Evolutionary conservation across 1,139 yeast genomes (phyloP).

Genomic region (Pichia inconspicua): DNA sequence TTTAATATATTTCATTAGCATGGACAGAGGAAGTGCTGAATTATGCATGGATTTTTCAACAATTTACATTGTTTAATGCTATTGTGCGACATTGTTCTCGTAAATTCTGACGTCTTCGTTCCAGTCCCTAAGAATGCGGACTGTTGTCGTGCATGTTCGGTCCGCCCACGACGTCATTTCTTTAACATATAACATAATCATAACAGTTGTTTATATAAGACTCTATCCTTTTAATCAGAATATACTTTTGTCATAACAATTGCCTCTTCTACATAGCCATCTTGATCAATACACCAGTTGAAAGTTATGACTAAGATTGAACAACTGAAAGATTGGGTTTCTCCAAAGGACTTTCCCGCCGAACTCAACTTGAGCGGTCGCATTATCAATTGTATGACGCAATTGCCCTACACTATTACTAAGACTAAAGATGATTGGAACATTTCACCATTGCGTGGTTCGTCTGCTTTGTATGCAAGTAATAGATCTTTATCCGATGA

Average conservation of each 20-base stretch:
- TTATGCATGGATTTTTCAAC: neutral
- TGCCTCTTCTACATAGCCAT: too few relatives aligned
- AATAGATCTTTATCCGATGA: slow-evolving; percentile 55
- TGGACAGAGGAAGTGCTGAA: too few relatives aligned
- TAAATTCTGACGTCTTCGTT: neutral
- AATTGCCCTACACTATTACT: slow-evolving; percentile 55
- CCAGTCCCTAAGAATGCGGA: neutral
- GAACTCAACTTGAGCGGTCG: slow-evolving; percentile 44
- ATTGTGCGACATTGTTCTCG: neutral
- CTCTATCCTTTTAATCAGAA: neutral
- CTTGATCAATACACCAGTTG: neutral
- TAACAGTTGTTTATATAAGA: too few relatives aligned
- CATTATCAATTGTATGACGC: slow-evolving; percentile 60
- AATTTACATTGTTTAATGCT: neutral
- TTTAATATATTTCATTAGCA: neutral
- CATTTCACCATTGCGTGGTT: slow-evolving; percentile 66
- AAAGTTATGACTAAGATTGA: neutral
- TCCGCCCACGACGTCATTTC: neutral
- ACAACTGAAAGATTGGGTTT: slow-evolving; percentile 6
- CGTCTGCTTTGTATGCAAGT: slow-evolving; percentile 77
- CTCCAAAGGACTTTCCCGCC: slow-evolving; percentile 18
- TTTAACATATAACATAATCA: too few relatives aligned
- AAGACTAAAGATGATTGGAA: slow-evolving; percentile 35
- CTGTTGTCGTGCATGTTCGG: neutral
- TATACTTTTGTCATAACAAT: too few relatives aligned